These are phyloP conservation scores for Pyrenochaeta sp. DNA, from an alignment of 2,329 filamentous ascomycete genomes.

Conservation along the genomic window DNA sequence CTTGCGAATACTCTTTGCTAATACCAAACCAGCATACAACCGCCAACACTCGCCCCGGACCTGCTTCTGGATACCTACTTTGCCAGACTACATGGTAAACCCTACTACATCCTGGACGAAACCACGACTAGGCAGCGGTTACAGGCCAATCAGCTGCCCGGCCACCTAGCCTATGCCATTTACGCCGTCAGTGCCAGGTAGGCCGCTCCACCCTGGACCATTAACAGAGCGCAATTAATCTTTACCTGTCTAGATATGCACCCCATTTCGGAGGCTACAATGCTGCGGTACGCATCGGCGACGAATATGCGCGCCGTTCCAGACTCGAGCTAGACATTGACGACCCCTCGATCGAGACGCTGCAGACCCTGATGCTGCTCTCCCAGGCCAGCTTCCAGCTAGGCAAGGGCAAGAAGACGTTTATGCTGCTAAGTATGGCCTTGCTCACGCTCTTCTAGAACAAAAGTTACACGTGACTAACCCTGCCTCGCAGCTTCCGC, in stretches of 20 bases:
- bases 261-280: conserved; percentile 72
- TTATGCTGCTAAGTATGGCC: conserved; percentile 78
- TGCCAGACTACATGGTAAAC: conserved; percentile 78
- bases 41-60: conserved; percentile 64
- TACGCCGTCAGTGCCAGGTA: conserved; percentile 58
- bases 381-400: conserved; percentile 78
- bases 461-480: conserved; percentile 21
- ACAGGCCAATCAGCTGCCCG: conserved; percentile 71
- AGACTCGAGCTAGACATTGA: conserved; percentile 78
- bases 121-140: conserved; percentile 75
- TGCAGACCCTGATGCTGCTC: conserved; percentile 79
- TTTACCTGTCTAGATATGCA: conserved; percentile 67
- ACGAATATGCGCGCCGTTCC: conserved; percentile 76
- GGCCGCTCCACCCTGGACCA: conserved; percentile 42
- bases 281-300: conserved; percentile 71
- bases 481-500: conserved; percentile 66
- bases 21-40: conserved; percentile 42
- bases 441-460: background rate
- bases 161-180: conserved; percentile 62
- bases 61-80: conserved; percentile 82
- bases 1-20: conserved; percentile 14
- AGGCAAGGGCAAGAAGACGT: conserved; percentile 83
- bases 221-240: conserved; percentile 59
- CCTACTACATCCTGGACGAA: conserved; percentile 84
- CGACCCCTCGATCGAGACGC: conserved; percentile 78